phyloP scores from a whole-genome alignment of 805 yeast species.

The Starmerella geochares region DNA sequence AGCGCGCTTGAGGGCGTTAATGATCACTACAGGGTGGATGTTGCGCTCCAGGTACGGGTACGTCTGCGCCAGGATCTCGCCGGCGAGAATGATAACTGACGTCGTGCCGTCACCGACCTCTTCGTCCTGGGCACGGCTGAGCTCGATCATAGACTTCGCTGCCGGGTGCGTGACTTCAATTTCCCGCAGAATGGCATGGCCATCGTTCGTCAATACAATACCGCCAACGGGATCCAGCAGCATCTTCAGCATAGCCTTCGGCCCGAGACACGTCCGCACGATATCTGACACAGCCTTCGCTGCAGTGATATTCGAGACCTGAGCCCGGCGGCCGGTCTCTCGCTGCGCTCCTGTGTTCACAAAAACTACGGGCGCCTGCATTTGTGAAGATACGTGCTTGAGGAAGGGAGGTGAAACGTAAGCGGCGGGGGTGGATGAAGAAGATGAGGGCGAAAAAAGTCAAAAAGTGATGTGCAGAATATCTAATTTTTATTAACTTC shows the following conservation, averaged over 20 bases:
- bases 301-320: conserved; percentile 91
- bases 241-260: conserved; percentile 98
- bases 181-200: conserved; percentile 95
- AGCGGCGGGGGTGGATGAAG: neutral
- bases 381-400: conserved; percentile 23
- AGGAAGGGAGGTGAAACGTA: neutral
- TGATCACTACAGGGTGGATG: conserved; percentile 93
- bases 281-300: conserved; percentile 99
- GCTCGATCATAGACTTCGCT: conserved; percentile 95
- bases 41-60: conserved; percentile 86
- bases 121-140: conserved; percentile 94
- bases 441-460: neutral
- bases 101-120: conserved; percentile 99
- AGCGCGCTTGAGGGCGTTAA: conserved; percentile 87
- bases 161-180: conserved; percentile 96
- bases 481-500: no score
- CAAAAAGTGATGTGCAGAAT: no score
- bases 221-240: conserved; percentile 90
- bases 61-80: conserved; percentile 90
- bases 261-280: conserved; percentile 95
- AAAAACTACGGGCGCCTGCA: conserved; percentile 80
- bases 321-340: conserved; percentile 95
- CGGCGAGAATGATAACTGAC: conserved; percentile 91
- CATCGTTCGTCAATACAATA: conserved; percentile 92
- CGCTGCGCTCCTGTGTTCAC: conserved; percentile 84